A percentile compares a stretch with the other conserved stretches of the same genome.
Conservation (phyloP, 1,284 basidiomycete genomes). For the Grifola frondosa region DNA sequence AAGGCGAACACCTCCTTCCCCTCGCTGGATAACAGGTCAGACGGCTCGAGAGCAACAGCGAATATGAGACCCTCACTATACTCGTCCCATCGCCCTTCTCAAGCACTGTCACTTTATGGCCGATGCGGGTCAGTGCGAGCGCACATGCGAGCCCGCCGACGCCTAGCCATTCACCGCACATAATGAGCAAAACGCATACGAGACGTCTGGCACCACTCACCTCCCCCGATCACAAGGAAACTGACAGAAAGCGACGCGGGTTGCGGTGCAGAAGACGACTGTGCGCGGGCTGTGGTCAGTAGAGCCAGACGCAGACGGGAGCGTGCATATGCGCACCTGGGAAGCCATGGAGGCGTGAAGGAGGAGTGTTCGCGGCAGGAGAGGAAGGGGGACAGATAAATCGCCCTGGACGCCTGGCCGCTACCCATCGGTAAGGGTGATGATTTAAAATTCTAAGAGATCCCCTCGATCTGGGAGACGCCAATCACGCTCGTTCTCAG, state of each 20-base stretch:
- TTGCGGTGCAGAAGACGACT: conserved; percentile 19
- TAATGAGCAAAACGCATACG: background rate
- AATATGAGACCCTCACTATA: conserved; percentile 30
- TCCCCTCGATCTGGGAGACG: no score
- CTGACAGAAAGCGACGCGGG: conserved; percentile 38
- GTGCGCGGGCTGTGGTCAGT: no score
- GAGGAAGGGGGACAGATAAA: no score
- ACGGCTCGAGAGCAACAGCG: background rate
- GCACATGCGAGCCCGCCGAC: conserved; percentile 55
- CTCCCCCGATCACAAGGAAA: conserved; percentile 52
- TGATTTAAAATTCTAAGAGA: no score
- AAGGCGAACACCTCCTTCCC: conserved; percentile 45
- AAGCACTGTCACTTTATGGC: conserved; percentile 54
- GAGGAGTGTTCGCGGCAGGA: no score
- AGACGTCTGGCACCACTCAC: conserved; percentile 17
- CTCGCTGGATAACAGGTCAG: conserved; percentile 5
- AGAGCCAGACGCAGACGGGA: no score
- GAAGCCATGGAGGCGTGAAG: no score
- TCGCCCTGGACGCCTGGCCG: no score
- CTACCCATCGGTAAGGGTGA: no score
- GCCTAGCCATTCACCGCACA: conserved; percentile 8
- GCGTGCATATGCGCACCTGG: background rate
- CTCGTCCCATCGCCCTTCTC: conserved; percentile 43
- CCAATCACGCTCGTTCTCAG: no score
- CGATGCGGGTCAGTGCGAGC: conserved; percentile 50